These are phyloP conservation scores for Cytospora leucostoma DNA, from an alignment of 2,329 filamentous ascomycete genomes.

Conservation along the genomic window DNA sequence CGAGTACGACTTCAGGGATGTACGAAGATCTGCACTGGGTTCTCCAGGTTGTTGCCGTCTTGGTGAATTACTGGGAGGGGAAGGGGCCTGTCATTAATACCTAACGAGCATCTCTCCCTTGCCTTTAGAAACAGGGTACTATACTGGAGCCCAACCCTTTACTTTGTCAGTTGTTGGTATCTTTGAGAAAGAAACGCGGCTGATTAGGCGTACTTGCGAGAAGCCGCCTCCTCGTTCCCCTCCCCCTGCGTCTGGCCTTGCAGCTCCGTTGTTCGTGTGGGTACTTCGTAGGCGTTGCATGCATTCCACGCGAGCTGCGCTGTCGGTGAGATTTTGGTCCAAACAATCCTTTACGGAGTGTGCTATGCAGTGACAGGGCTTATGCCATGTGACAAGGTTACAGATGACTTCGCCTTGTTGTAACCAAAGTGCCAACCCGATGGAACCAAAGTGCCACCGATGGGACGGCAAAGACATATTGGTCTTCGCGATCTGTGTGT, in stretches of 20 bases:
- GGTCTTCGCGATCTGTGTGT: neutral
- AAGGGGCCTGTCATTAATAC: neutral
- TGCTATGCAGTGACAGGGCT: neutral
- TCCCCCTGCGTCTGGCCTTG: neutral
- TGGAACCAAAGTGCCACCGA: no score
- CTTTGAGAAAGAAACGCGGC: neutral
- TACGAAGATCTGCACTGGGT: conserved; percentile 14
- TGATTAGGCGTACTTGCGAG: neutral
- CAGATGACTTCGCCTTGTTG: neutral
- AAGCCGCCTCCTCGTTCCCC: neutral
- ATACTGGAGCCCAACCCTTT: neutral
- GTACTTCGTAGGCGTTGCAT: neutral
- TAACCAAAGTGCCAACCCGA: no score
- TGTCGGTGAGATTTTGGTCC: neutral
- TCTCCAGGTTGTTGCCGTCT: neutral
- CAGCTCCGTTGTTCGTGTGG: neutral
- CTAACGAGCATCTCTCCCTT: neutral
- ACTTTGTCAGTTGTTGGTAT: neutral
- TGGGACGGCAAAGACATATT: neutral
- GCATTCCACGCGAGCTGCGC: neutral
- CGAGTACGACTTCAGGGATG: conserved; percentile 4
- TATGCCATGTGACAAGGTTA: neutral
- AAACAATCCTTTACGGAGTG: neutral
- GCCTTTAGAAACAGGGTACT: neutral
- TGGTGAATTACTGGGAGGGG: no score